Percentiles rank a stretch among this genome's conserved stretches.
phyloP scores from a whole-genome alignment of 208 protist species.

The Trypanosoma caninum region DNA sequence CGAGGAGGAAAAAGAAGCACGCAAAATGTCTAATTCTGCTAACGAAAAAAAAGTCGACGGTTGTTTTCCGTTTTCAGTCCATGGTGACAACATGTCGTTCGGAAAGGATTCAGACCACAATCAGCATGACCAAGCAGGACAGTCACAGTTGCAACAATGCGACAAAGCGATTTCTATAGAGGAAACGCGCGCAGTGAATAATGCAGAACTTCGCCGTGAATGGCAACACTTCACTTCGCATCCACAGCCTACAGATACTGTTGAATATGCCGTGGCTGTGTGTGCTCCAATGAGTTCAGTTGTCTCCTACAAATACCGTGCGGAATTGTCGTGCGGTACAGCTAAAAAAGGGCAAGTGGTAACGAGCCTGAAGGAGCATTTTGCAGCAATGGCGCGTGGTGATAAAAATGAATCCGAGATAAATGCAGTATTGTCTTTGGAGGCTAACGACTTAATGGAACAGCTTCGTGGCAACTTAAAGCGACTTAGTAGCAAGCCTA shows the following conservation, averaged over 20 bases:
- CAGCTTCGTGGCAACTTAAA: conserved; percentile 70
- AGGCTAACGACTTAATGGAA: conserved; percentile 51
- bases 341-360: conserved; percentile 51
- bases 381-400: conserved; percentile 18
- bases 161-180: neutral
- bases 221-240: conserved; percentile 14
- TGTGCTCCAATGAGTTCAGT: conserved; percentile 32
- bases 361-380: conserved; percentile 24
- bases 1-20: neutral
- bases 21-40: too few species aligned
- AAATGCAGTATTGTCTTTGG: conserved; percentile 24
- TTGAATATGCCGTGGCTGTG: conserved; percentile 18
- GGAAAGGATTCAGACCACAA: conserved; percentile 1
- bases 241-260: conserved; percentile 6
- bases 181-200: neutral
- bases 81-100: neutral
- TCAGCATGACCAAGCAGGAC: neutral
- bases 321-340: conserved; percentile 29
- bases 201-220: conserved; percentile 19
- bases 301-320: conserved; percentile 39
- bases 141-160: neutral
- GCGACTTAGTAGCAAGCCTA: conserved; percentile 13
- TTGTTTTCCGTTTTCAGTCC: too few species aligned
- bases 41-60: too few species aligned
- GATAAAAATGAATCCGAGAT: conserved; percentile 10